Percentiles rank a stretch among this genome's conserved stretches.
phyloP scores from a whole-genome alignment of 345 rosid species.

The Crucihimalaya himalaica region DNA sequence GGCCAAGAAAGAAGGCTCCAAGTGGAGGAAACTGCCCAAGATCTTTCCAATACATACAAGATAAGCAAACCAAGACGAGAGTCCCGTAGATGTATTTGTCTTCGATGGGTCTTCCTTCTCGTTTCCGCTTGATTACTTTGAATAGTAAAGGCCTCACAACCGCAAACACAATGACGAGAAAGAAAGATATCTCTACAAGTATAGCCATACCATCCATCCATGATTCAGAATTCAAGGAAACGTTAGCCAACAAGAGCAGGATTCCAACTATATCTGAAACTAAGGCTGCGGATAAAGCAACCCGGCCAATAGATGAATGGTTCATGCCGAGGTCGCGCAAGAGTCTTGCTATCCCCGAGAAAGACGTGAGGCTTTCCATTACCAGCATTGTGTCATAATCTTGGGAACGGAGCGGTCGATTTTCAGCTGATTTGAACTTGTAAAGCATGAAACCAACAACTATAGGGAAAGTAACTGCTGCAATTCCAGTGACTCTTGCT shows the following conservation, averaged over 20 bases:
- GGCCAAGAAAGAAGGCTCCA: constrained; percentile 48
- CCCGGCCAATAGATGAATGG: constrained; percentile 52
- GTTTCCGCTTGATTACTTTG: constrained; percentile 28
- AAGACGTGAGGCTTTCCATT: constrained; percentile 44
- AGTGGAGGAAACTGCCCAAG: constrained; percentile 30
- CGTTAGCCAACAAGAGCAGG: neutral
- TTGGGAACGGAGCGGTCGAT: neutral
- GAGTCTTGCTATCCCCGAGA: constrained; percentile 49
- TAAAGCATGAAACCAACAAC: neutral
- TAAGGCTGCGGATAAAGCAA: constrained; percentile 46
- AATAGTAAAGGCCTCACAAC: constrained; percentile 34
- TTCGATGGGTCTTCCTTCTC: constrained; percentile 43
- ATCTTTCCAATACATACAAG: neutral
- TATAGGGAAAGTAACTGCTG: constrained; percentile 36
- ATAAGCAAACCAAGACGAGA: constrained; percentile 35
- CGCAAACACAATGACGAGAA: neutral
- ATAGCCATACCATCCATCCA: fast-evolving
- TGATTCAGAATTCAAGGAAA: fast-evolving
- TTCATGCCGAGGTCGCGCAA: constrained; percentile 53
- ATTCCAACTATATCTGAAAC: constrained; percentile 40
- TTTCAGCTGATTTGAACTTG: neutral
- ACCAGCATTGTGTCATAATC: constrained; percentile 7
- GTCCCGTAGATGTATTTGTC: constrained; percentile 35
- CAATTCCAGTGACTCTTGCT: constrained; percentile 37
- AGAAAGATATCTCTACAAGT: neutral